Conservation (phyloP, 805 yeast genomes). For the Wickerhamiella lipophila region DNA sequence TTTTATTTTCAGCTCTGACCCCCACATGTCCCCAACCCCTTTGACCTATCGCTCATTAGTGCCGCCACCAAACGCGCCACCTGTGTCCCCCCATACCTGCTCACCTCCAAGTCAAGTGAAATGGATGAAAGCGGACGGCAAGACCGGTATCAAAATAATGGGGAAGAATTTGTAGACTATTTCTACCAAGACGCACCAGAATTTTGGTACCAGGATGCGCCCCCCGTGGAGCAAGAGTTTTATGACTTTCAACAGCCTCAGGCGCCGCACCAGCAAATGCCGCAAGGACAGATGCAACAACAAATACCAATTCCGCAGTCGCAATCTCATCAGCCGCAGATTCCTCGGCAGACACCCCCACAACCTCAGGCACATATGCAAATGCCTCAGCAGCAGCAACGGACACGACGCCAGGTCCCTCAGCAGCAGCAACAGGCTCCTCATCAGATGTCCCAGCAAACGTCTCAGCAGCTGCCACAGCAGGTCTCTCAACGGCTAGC, state of each 20-base stretch:
- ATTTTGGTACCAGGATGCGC: slow-evolving; percentile 7
- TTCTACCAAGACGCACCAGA: slow-evolving; percentile 8
- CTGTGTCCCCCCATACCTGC: neutral
- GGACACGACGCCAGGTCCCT: too few species aligned
- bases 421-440: neutral
- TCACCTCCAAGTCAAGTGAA: neutral
- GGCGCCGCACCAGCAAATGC: neutral
- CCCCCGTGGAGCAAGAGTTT: neutral
- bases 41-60: neutral
- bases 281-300: neutral
- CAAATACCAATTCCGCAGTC: neutral
- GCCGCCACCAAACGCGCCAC: neutral
- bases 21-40: too few species aligned
- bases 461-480: neutral
- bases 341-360: neutral
- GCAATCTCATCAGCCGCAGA: neutral
- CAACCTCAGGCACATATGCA: slow-evolving; percentile 4
- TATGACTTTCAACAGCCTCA: neutral
- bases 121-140: slow-evolving; percentile 2
- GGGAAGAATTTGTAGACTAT: slow-evolving; percentile 8
- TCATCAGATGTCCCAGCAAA: slow-evolving; percentile 1
- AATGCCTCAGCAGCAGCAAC: slow-evolving; percentile 4
- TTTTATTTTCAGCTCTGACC: too few species aligned
- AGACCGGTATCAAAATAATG: slow-evolving; percentile 3
- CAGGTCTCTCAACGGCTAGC: neutral